Evolutionary conservation across 108 stramenopile genomes (phyloP), one percentile per base, ranked within the genome.

Genomic region (Licmophora abbreviata): DNA sequence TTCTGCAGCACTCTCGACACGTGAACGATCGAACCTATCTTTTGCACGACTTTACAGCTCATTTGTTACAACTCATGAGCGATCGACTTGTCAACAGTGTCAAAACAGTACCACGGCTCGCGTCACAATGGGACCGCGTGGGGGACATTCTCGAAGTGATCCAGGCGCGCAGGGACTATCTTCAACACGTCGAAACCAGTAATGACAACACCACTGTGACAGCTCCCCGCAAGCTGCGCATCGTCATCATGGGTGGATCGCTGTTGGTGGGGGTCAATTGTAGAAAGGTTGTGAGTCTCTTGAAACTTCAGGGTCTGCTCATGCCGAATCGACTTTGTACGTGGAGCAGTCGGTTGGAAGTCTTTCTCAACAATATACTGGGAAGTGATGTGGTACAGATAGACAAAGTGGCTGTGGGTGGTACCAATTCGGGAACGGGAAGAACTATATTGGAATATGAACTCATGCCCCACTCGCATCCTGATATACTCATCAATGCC

Each of bases 401-500:
- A 21, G 57, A 77, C 46, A 77, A 69, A 4, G 44, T 79, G 32
- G 73, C 83, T 12, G 55, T 83, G 68, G 88, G 88, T 25, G 88
- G 88, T 0, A 85, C 83, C 44, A 85, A 82, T 41, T 69, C 77
- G n/a, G 81, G 76, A 18, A 68, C 66, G 10, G 88, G 79, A 10
- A 61, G 41, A 10, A 64, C 64, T 4, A 80, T 83, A 38, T 83
- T 75, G 73, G 60, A 85, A 40, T 90, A 90, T 52, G 74, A 71
- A 17, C 53, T 90, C 35, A 53, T 84, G 36, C 76, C 79, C 0
- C 73, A 57, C 4, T 51, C 48, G 11, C 28, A 79, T 57, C 83
- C 88, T 3, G 88, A 90, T 51, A 60, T 90, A 32, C 54, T 90
- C 0, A 69, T 90, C 25, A 81, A 83, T 71, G 78, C 78, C 15